These are phyloP conservation scores for Sophora flavescens DNA, from an alignment of 306 rosid genomes.

Conservation along the genomic window DNA sequence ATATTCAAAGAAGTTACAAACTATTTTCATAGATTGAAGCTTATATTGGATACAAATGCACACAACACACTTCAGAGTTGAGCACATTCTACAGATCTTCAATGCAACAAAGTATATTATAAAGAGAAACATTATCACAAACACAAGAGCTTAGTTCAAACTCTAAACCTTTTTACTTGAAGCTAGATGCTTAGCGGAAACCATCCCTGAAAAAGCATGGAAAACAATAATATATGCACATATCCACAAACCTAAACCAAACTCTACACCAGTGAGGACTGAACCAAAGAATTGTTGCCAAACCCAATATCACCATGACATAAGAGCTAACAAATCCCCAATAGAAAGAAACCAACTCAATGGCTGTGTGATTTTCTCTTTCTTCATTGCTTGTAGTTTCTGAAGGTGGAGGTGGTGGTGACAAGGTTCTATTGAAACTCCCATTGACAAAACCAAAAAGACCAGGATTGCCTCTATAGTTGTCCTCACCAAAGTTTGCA, in stretches of 20 bases:
- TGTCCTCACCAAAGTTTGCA: neutral
- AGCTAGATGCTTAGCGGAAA: neutral
- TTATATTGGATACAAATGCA: neutral
- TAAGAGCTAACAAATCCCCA: neutral
- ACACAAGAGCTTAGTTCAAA: neutral
- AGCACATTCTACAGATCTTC: no score
- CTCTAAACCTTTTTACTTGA: neutral
- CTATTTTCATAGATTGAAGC: no score
- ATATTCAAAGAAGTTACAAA: no score
- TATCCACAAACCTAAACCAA: neutral
- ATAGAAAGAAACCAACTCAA: neutral
- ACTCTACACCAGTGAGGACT: neutral
- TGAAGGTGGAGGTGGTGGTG: neutral
- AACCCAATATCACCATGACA: neutral
- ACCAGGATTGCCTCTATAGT: neutral
- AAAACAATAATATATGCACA: neutral
- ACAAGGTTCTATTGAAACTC: neutral
- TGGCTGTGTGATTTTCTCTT: neutral
- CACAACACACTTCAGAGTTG: neutral
- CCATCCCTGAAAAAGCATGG: neutral
- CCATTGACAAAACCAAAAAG: neutral
- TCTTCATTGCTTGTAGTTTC: neutral
- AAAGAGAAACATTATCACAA: neutral
- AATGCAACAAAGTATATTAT: no score
- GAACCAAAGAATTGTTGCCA: neutral